A percentile compares a stretch with the other conserved stretches of the same genome.
These are phyloP conservation scores for Sesbania bispinosa DNA, from an alignment of 306 rosid genomes.

Conservation along the genomic window DNA sequence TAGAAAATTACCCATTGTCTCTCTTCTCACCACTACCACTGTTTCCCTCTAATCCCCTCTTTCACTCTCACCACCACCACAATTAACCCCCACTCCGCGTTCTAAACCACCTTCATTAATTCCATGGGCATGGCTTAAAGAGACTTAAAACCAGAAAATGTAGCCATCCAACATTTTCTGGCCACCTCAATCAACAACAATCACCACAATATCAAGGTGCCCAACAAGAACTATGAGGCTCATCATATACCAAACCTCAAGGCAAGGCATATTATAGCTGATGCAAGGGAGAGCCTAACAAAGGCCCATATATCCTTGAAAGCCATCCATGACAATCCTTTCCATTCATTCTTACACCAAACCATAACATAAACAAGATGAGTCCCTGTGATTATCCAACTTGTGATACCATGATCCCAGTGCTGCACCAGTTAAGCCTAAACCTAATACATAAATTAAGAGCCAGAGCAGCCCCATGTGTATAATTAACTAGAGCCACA, in stretches of 20 bases:
- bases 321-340: constrained; percentile 66
- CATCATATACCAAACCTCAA: constrained; percentile 87
- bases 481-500: constrained; percentile 35
- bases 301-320: constrained; percentile 81
- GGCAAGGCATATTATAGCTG: constrained; percentile 93
- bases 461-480: constrained; percentile 65
- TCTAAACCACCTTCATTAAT: no score
- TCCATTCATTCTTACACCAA: constrained; percentile 93
- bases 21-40: no score
- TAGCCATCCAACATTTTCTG: no score
- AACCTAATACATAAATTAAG: constrained; percentile 47
- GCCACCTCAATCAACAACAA: constrained; percentile 75
- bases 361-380: constrained; percentile 61
- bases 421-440: constrained; percentile 73
- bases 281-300: constrained; percentile 80
- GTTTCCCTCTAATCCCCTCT: no score
- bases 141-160: no score
- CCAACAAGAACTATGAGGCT: constrained; percentile 70
- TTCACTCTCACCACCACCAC: no score
- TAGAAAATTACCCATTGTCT: no score
- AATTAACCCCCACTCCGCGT: no score
- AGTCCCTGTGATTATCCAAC: constrained; percentile 59
- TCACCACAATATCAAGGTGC: constrained; percentile 64
- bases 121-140: no score
- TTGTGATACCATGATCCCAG: constrained; percentile 58